Evolutionary conservation across 768 basidiomycete genomes (phyloP).

Genomic region (Roridomyces roridus): DNA sequence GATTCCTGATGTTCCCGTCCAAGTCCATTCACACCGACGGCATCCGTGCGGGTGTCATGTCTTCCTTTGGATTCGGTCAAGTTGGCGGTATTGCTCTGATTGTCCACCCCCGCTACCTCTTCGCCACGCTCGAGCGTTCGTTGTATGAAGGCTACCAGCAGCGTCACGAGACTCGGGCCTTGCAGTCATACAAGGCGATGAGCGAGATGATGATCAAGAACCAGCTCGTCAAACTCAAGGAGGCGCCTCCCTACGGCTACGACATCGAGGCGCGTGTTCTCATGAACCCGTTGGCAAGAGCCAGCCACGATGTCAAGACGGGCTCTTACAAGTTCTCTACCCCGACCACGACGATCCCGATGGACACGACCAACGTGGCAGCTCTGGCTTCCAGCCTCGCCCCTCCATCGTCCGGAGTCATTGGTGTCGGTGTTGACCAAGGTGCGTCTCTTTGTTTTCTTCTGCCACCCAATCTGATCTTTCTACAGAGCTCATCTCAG

Average conservation of each 20-base stretch:
- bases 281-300: constrained; percentile 92
- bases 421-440: constrained; percentile 91
- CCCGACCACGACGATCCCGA: constrained; percentile 54
- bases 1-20: constrained; percentile 96
- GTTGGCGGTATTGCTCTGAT: constrained; percentile 93
- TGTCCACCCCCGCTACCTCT: constrained; percentile 89
- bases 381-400: constrained; percentile 63
- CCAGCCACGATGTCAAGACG: constrained; percentile 79
- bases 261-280: constrained; percentile 89
- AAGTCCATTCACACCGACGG: constrained; percentile 95
- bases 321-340: constrained; percentile 84
- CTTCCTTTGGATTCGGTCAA: constrained; percentile 98
- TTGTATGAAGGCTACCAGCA: constrained; percentile 78
- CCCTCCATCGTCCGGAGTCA: constrained; percentile 46
- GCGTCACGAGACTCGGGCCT: constrained; percentile 69
- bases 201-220: constrained; percentile 96
- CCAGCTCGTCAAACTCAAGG: constrained; percentile 93
- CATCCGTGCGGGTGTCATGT: constrained; percentile 88
- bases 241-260: constrained; percentile 83
- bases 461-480: no score
- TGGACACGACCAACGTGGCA: constrained; percentile 72
- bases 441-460: constrained; percentile 51
- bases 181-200: constrained; percentile 87
- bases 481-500: constrained; percentile 80
- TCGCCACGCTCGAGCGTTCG: constrained; percentile 82